Conservation (phyloP, 352 stramenopile species). For the Pythium sp. region DNA sequence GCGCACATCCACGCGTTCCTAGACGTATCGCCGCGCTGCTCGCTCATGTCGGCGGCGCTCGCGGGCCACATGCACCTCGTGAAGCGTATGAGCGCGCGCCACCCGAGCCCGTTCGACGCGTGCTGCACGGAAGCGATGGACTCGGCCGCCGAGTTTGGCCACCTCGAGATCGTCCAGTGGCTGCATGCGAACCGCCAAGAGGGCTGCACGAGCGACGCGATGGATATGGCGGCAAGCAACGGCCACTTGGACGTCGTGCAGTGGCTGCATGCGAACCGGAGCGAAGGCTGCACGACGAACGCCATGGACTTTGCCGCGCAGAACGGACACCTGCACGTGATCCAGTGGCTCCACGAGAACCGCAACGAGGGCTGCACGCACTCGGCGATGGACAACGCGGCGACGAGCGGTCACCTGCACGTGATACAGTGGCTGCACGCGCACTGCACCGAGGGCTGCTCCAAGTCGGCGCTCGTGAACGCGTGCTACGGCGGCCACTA, state of each 20-base stretch:
- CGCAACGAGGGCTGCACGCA: conserved; percentile 37
- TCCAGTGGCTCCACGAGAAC: conserved; percentile 31
- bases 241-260: conserved; percentile 29
- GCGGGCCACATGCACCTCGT: conserved; percentile 51
- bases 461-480: conserved; percentile 63
- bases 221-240: conserved; percentile 31
- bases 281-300: conserved; percentile 26
- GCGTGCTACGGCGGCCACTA: conserved; percentile 51
- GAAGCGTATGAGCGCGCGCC: conserved; percentile 42
- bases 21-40: conserved; percentile 50
- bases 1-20: conserved; percentile 49
- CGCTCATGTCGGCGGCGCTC: conserved; percentile 49
- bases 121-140: conserved; percentile 33
- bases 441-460: conserved; percentile 61
- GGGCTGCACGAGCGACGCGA: conserved; percentile 31
- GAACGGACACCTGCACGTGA: conserved; percentile 30
- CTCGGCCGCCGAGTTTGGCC: conserved; percentile 24
- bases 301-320: conserved; percentile 32
- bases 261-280: conserved; percentile 31
- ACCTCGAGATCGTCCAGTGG: conserved; percentile 32
- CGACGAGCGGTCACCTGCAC: conserved; percentile 29
- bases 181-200: conserved; percentile 30
- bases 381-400: conserved; percentile 39
- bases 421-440: conserved; percentile 53
- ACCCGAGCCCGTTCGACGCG: conserved; percentile 25